Evolutionary conservation across 345 rosid genomes (phyloP).

Genomic region (Microcos paniculata): DNA sequence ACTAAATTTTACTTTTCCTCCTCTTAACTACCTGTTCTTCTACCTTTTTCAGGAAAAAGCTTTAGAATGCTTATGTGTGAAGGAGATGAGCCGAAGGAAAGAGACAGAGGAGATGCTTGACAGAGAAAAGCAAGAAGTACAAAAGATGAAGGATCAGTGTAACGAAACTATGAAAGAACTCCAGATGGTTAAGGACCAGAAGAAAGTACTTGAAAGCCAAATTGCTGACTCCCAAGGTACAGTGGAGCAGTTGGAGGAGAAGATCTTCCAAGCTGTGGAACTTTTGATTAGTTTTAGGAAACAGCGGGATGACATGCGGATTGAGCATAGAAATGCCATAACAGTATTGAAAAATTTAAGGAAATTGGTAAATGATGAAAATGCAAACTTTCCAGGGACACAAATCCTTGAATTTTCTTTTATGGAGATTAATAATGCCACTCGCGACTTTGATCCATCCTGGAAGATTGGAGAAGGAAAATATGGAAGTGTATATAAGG

Average conservation of each 20-base stretch:
- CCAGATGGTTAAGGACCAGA: constrained; percentile 51
- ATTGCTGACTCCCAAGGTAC: constrained; percentile 37
- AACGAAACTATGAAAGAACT: constrained; percentile 46
- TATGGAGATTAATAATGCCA: constrained; percentile 75
- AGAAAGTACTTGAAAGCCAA: constrained; percentile 46
- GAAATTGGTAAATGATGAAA: constrained; percentile 36
- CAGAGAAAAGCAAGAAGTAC: constrained; percentile 50
- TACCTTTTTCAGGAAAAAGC: constrained; percentile 57
- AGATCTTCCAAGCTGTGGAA: constrained; percentile 74
- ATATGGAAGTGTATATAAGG: constrained; percentile 76
- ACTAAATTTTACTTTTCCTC: constrained; percentile 8
- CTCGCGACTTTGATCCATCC: constrained; percentile 66
- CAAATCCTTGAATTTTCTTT: constrained; percentile 76
- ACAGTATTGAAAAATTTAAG: constrained; percentile 42
- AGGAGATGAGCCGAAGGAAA: constrained; percentile 65
- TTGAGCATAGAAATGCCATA: constrained; percentile 51
- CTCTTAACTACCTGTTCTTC: neutral
- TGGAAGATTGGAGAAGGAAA: constrained; percentile 85
- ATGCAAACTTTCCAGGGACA: constrained; percentile 44
- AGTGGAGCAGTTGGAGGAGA: constrained; percentile 69
- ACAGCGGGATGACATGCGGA: constrained; percentile 63
- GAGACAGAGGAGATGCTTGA: constrained; percentile 54
- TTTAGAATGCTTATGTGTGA: constrained; percentile 53
- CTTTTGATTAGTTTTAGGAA: constrained; percentile 71
- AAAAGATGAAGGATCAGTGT: constrained; percentile 44